Percentiles rank a stretch among this genome's conserved stretches.
Evolutionary conservation across 805 yeast species (phyloP).

Genomic region (Lipomyces yamadae): DNA sequence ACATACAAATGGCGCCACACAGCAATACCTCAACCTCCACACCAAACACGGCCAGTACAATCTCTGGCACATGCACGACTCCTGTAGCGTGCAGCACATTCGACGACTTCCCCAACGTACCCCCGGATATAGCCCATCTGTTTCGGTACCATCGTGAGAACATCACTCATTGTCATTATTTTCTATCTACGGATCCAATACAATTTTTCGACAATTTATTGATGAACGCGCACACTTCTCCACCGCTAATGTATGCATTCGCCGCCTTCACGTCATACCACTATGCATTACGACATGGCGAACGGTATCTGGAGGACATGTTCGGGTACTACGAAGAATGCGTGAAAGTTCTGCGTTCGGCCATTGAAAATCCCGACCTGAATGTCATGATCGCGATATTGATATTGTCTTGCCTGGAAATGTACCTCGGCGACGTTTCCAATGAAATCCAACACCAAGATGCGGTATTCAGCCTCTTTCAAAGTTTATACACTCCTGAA

Average conservation of each 20-base stretch:
- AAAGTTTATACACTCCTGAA: constrained; percentile 15
- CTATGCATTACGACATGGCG: constrained; percentile 57
- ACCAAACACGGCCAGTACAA: constrained; percentile 4
- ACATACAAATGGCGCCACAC: background rate
- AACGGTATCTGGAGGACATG: constrained; percentile 50
- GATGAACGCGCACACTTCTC: constrained; percentile 10
- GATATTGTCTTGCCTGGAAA: constrained; percentile 28
- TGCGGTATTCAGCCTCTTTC: constrained; percentile 25
- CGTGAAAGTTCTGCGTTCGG: constrained; percentile 17
- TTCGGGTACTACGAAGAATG: constrained; percentile 31
- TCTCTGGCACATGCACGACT: background rate
- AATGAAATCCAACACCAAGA: constrained; percentile 35
- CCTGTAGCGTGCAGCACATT: background rate
- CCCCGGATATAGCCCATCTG: constrained; percentile 21
- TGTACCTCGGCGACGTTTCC: constrained; percentile 34
- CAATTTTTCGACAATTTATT: constrained; percentile 23
- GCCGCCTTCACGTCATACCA: constrained; percentile 43
- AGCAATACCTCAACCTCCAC: constrained; percentile 1
- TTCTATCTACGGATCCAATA: constrained; percentile 26
- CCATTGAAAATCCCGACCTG: constrained; percentile 18
- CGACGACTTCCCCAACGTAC: constrained; percentile 13
- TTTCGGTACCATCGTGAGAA: constrained; percentile 23
- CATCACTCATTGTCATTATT: constrained; percentile 30
- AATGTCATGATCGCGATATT: constrained; percentile 23
- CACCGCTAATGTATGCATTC: constrained; percentile 31